Base-by-base conservation (phyloP, 306 rosid genomes). In the Comarum palustre region DNA sequence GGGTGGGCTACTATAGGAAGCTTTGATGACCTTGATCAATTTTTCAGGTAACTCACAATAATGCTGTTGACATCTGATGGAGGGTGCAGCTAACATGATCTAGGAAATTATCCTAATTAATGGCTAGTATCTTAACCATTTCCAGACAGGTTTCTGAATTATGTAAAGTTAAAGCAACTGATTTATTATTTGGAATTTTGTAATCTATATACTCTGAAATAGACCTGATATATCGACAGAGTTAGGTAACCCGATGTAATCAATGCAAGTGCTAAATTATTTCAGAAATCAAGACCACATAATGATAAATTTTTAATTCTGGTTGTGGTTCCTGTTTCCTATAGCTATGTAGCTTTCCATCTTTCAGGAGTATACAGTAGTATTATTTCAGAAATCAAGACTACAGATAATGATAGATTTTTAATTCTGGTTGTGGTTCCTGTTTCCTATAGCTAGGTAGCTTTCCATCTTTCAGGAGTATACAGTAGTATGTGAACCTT, bases 1-100 rank as follows among this genome's bases (percentile, higher is more conserved):
- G 92, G 82, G 75, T 95, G 99, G 97, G 96, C 82, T 32, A 91
- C 78, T 73, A 88, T 91, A 63, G 99, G 96, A 87, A 88, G 93
- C 84, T 91, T 95, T 81, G 97, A 91, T 76, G 97, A 95, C 81
- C 90, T 95, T 79, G 99, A 90, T 79, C 86, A 70, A 55, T 86
- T 91, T 67, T 90, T 95, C 82, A 90, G 99, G 99, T 95, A 90
- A 82, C 73, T 78, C 66, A 74, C 73, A 70, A 73, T 29, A 9
- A 52, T 20, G 59, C 9, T 20, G 20, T 52, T 52, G 59, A n/a
- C 58, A 51, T 52, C 59, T 52, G 59, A 8, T 31, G 19, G 20
- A 71, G n/a, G 46, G 51, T 46, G 64, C 45, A 71, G 66, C 27
- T 57, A 31, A 39, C 17, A 75, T n/a, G 25, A 45, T 52, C 36